Conservation (phyloP, 179 eudicot genomes). For the Silene noctiflora region DNA sequence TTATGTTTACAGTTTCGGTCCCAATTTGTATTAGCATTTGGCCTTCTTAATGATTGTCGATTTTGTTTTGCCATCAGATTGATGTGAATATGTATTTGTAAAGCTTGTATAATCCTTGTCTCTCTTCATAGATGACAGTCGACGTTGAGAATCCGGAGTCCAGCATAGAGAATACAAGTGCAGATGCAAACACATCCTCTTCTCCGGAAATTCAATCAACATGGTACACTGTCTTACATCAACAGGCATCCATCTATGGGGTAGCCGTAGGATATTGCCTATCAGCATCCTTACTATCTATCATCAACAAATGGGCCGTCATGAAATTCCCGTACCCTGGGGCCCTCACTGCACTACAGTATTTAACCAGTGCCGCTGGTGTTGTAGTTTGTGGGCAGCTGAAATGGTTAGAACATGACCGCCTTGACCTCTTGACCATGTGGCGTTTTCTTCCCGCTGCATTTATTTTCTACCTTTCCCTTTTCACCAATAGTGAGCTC, state of each 20-base stretch:
- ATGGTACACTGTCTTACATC: slow-evolving; percentile 54
- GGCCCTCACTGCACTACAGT: slow-evolving; percentile 87
- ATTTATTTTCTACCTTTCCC: slow-evolving; percentile 79
- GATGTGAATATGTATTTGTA: no score
- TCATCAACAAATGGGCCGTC: slow-evolving; percentile 95
- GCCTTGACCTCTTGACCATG: slow-evolving; percentile 67
- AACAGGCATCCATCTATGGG: slow-evolving; percentile 78
- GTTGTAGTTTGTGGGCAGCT: slow-evolving; percentile 62
- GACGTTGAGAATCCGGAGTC: slow-evolving; percentile 59
- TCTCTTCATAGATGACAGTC: slow-evolving; percentile 48
- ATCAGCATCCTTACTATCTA: slow-evolving; percentile 86
- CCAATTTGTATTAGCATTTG: no score
- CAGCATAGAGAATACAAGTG: slow-evolving; percentile 27
- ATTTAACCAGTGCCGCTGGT: slow-evolving; percentile 84
- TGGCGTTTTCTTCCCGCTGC: slow-evolving; percentile 93
- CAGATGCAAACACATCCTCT: slow-evolving; percentile 26
- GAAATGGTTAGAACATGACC: slow-evolving; percentile 66
- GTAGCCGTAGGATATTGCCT: slow-evolving; percentile 88
- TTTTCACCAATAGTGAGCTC: slow-evolving; percentile 95
- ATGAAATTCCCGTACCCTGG: slow-evolving; percentile 98
- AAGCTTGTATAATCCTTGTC: neutral
- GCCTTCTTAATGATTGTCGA: no score
- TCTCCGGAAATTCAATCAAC: slow-evolving; percentile 34
- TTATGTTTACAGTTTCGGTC: no score
- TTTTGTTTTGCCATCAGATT: no score